Evolutionary conservation across 176 grass and related monocot species (phyloP).

Genomic region (Aegilops bicornis): DNA sequence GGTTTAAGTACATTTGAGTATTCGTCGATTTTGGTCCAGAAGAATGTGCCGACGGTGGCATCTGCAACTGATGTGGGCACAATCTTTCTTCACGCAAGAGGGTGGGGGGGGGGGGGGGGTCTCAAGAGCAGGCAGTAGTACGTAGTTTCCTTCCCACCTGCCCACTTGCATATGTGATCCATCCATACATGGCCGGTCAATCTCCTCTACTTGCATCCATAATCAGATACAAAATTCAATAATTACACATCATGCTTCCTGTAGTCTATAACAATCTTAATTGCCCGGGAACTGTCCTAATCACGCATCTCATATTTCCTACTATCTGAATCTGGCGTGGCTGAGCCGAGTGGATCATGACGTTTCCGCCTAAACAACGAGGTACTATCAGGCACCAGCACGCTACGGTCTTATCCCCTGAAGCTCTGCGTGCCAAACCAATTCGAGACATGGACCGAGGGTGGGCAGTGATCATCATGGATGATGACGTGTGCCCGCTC

Average conservation of each 20-base stretch:
- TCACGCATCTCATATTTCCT: not conserved
- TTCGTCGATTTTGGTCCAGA: not conserved
- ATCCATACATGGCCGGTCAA: not conserved
- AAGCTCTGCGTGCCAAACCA: conserved; percentile 11
- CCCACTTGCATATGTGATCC: not conserved
- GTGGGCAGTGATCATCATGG: not conserved
- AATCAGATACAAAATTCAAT: not conserved
- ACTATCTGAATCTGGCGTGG: not conserved
- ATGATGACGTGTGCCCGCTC: not conserved
- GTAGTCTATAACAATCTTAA: not conserved
- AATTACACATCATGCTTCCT: not conserved
- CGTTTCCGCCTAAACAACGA: not conserved
- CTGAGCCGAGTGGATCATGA: not conserved
- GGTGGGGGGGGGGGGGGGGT: no score
- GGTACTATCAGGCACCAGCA: not conserved
- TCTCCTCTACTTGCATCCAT: not conserved
- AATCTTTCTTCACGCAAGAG: not conserved
- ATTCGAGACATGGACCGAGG: not conserved
- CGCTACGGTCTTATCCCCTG: not conserved
- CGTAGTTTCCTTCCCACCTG: not conserved
- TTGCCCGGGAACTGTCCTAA: not conserved
- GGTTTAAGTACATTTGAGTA: no score
- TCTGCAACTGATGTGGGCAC: not conserved
- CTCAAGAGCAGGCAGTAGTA: not conserved
- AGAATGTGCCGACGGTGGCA: not conserved